phyloP scores from a whole-genome alignment of 768 basidiomycete species.

The Boletus sp. region DNA sequence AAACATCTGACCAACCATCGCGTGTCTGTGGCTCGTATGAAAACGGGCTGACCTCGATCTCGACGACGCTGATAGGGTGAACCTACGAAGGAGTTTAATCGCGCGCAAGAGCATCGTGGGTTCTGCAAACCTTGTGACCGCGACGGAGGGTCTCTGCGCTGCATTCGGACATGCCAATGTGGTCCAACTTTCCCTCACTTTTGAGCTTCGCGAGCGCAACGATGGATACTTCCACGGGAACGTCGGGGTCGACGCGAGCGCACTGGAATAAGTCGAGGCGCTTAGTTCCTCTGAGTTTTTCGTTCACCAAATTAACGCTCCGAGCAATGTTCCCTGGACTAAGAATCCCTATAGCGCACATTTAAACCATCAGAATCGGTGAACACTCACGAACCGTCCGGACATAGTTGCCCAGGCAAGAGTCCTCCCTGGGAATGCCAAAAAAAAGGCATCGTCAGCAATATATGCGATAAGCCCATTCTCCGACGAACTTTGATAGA shows the following conservation, averaged over 20 bases:
- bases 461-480: no score
- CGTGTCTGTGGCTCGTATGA: slow-evolving; percentile 52
- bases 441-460: no score
- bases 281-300: slow-evolving; percentile 49
- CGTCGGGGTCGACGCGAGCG: slow-evolving; percentile 45
- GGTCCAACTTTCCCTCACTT: slow-evolving; percentile 36
- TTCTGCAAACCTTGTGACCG: slow-evolving; percentile 21
- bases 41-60: slow-evolving; percentile 69
- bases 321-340: slow-evolving; percentile 42
- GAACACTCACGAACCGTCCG: no score
- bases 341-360: not conserved
- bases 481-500: slow-evolving; percentile 30
- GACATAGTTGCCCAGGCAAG: no score
- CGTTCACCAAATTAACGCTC: slow-evolving; percentile 45
- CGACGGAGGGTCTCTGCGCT: slow-evolving; percentile 48
- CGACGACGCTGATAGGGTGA: slow-evolving; percentile 55
- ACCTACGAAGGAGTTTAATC: slow-evolving; percentile 33
- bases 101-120: no score
- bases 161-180: slow-evolving; percentile 61
- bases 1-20: slow-evolving; percentile 29
- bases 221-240: slow-evolving; percentile 47
- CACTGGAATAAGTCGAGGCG: slow-evolving; percentile 60
- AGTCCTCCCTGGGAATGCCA: no score
- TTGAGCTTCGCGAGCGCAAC: slow-evolving; percentile 41
- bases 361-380: no score